Conservation (phyloP, 345 rosid genomes). For the Sonneratia alba region DNA sequence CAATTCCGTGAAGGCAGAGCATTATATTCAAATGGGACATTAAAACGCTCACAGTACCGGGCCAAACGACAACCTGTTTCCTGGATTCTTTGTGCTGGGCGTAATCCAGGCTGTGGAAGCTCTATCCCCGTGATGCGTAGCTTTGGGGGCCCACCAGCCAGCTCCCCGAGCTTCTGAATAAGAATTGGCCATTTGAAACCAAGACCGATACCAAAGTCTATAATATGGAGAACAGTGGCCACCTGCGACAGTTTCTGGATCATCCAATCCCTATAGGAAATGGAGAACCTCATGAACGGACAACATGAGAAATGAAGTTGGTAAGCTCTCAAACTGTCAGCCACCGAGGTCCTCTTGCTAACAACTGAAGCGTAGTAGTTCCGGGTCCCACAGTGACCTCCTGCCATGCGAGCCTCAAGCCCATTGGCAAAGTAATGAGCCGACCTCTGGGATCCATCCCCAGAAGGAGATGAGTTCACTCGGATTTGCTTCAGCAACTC, state of each 20-base stretch:
- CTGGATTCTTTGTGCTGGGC: slow-evolving; percentile 54
- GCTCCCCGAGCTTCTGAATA: slow-evolving; percentile 43
- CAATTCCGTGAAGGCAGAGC: slow-evolving; percentile 48
- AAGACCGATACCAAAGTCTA: slow-evolving; percentile 72
- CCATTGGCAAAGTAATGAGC: slow-evolving; percentile 80
- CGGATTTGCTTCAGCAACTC: slow-evolving; percentile 71
- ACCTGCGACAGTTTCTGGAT: slow-evolving; percentile 40
- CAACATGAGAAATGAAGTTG: slow-evolving; percentile 33
- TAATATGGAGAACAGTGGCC: slow-evolving; percentile 55
- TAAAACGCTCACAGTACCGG: slow-evolving; percentile 57
- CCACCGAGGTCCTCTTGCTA: slow-evolving; percentile 39
- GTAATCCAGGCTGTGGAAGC: slow-evolving; percentile 64
- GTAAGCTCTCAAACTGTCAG: slow-evolving; percentile 53
- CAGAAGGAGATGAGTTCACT: slow-evolving; percentile 50
- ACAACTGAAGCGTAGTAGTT: slow-evolving; percentile 20
- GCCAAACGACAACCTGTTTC: slow-evolving; percentile 65
- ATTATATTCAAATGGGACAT: slow-evolving; percentile 69
- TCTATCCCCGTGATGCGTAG: slow-evolving; percentile 84
- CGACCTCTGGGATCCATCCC: slow-evolving; percentile 71
- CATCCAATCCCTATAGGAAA: slow-evolving; percentile 37
- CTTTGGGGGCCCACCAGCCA: slow-evolving; percentile 41
- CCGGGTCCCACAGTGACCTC: slow-evolving; percentile 28
- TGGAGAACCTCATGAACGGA: slow-evolving; percentile 57
- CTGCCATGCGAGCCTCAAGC: slow-evolving; percentile 65
- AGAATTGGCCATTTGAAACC: slow-evolving; percentile 93